Base-by-base conservation (phyloP, 768 basidiomycete species). In the Suillus subaureus region DNA sequence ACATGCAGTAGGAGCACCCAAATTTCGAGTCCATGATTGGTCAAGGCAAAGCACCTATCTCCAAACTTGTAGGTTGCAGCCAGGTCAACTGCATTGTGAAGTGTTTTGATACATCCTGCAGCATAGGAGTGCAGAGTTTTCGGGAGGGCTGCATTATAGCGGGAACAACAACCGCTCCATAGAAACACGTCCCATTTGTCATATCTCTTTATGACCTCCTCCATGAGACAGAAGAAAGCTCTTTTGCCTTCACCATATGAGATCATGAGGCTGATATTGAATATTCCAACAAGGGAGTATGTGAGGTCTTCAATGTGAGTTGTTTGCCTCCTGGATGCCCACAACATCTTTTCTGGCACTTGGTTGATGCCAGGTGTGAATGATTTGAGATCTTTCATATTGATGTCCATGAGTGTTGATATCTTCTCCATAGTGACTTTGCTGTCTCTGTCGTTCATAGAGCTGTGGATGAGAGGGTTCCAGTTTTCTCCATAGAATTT, bases 301-400 rank as follows among this genome's bases (percentile, higher is more conserved):
- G 70, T 65, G 26, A 33, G 49, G 43, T 71, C 70, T 61, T 70
- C 70, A 39, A 60, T 57, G 23, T 66, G 62, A n/a, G 70, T 69
- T 13, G 70, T 71, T 31, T 61, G 70, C 45, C 70, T 66, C 33
- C 58, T 56, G 23, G 70, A 68, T 51, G 67, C 70, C 70, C 70
- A 70, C 6, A 45, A 61, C 31, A 71, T 40, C 42, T 61, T 64
- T 45, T 68, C 63, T 26, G 64, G 64, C 31, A 28, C 47, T 21
- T 61, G 54, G 54, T 58, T 40, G 26, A 49, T 63, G 35, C 67
- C 58, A 33, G 64, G 51, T n/a, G 21, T 28, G 62, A 66, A 63
- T 60, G 26, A 57, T 40, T 39, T 16, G 2, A 68, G 67, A 40
- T 68, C 64, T 3, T 18, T 8, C n/a, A 62, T 8, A 23, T 43